phyloP scores from a whole-genome alignment of 1,139 yeast genomes.

The Geotrichum phurueaensis region DNA sequence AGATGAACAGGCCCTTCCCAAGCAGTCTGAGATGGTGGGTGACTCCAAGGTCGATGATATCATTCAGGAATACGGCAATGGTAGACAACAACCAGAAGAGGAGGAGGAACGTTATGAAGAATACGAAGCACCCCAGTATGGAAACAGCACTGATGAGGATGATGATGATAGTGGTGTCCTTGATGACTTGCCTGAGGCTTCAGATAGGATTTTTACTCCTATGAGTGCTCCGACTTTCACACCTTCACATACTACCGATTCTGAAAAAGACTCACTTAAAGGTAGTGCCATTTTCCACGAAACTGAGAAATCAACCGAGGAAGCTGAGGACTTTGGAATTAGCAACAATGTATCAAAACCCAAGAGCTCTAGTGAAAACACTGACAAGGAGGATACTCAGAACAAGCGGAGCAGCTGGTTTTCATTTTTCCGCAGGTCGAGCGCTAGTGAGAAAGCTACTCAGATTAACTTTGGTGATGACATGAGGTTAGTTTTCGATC shows the following conservation, averaged over 20 bases:
- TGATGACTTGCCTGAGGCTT: conserved; percentile 4
- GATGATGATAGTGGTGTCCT: neutral
- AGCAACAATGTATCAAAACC: neutral
- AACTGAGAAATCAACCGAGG: conserved; percentile 34
- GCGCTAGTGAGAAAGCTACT: conserved; percentile 56
- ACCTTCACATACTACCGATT: neutral
- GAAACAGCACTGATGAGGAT: conserved; percentile 38
- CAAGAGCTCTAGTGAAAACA: neutral
- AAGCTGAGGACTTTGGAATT: conserved; percentile 30
- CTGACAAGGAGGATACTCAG: conserved; percentile 22
- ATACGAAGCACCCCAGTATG: conserved; percentile 28
- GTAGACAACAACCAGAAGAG: neutral
- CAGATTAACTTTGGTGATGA: conserved; percentile 84
- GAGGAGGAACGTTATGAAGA: conserved; percentile 3
- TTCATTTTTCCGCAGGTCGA: conserved; percentile 39
- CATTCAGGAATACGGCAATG: conserved; percentile 4
- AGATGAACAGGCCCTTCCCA: conserved; percentile 1
- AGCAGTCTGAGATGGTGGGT: conserved; percentile 14
- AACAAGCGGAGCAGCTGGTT: conserved; percentile 44
- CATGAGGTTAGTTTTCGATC: conserved; percentile 72
- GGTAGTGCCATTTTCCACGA: neutral
- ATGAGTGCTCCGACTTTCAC: conserved; percentile 13
- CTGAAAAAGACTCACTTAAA: neutral
- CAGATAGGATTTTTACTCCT: conserved; percentile 13
- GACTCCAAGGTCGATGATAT: conserved; percentile 8